phyloP scores from a whole-genome alignment of 768 basidiomycete species.

The Tricholoma saponaceum region DNA sequence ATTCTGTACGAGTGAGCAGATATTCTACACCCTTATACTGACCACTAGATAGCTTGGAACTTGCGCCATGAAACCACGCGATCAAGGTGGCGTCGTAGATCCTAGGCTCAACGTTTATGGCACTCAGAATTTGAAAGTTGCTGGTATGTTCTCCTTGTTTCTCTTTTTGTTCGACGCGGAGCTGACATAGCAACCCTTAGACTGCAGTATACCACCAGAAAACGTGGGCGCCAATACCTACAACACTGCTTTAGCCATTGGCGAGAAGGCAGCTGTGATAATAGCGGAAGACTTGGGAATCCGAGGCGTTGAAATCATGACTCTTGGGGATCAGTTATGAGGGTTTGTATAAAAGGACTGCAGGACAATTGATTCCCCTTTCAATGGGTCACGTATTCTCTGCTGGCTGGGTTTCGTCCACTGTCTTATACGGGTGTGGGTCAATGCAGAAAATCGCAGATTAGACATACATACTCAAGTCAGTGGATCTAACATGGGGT shows the following conservation, averaged over 20 bases:
- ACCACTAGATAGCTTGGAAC: slow-evolving; percentile 34
- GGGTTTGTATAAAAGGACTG: too few species aligned
- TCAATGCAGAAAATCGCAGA: too few species aligned
- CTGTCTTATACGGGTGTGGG: too few species aligned
- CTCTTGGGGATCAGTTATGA: too few species aligned
- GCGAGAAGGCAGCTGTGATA: too few species aligned
- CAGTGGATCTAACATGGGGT: too few species aligned
- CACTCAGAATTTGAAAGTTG: slow-evolving; percentile 52
- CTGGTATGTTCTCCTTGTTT: slow-evolving; percentile 29
- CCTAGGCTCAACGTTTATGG: slow-evolving; percentile 60
- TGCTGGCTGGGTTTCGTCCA: too few species aligned
- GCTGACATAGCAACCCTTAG: slow-evolving; percentile 13
- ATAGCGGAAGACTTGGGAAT: slow-evolving; percentile 59
- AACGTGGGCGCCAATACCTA: slow-evolving; percentile 41
- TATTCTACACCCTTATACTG: not conserved
- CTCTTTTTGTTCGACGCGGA: not conserved
- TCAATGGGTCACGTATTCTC: too few species aligned
- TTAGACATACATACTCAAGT: too few species aligned
- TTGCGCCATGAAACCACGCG: too few species aligned
- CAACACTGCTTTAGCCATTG: slow-evolving; percentile 41
- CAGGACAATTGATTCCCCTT: too few species aligned
- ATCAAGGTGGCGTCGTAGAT: slow-evolving; percentile 59
- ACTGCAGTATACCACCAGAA: slow-evolving; percentile 34
- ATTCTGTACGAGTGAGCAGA: too few species aligned
- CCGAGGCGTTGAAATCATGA: slow-evolving; percentile 30